Percentiles rank a stretch among this genome's conserved stretches.
These are phyloP conservation scores for Dactylorhiza incarnata DNA, from an alignment of 106 monocot species.

Conservation along the genomic window DNA sequence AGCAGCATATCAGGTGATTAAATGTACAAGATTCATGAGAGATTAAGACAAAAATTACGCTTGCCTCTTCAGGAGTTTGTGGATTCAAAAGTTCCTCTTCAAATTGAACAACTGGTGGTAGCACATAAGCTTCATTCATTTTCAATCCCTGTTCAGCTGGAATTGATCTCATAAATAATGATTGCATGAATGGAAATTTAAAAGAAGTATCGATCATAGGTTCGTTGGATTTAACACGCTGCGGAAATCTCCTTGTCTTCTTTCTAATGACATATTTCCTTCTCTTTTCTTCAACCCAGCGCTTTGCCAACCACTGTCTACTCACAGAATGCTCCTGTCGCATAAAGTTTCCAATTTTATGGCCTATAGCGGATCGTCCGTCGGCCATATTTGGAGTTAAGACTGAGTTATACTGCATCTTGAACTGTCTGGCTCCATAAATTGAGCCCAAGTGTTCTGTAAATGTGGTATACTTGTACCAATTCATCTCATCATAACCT, in stretches of 20 bases:
- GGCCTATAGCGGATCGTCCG: neutral
- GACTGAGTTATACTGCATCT: neutral
- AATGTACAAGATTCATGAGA: neutral
- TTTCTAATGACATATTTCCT: constrained; percentile 3
- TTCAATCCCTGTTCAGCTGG: constrained; percentile 2
- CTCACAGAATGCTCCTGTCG: constrained; percentile 10
- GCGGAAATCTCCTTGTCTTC: neutral
- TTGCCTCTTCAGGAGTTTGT: constrained; percentile 27
- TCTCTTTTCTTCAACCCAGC: constrained; percentile 25
- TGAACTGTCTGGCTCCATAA: neutral
- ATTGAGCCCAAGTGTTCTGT: neutral
- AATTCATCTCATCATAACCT: neutral
- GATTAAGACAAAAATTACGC: neutral
- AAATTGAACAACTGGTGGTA: constrained; percentile 18
- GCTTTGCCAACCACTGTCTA: constrained; percentile 29
- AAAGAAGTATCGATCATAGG: constrained; percentile 6
- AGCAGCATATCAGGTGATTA: neutral
- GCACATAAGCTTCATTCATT: constrained; percentile 1
- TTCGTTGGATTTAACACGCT: neutral
- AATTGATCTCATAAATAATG: constrained; percentile 14
- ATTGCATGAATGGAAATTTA: constrained; percentile 10
- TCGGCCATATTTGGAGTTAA: neutral
- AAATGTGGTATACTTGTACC: neutral
- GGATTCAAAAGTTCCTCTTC: constrained; percentile 10
- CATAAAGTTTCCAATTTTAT: constrained; percentile 1